Percentiles rank a stretch among this genome's conserved stretches.
These are phyloP conservation scores for Baorangia bicolor DNA, from an alignment of 768 basidiomycete genomes.

Conservation along the genomic window DNA sequence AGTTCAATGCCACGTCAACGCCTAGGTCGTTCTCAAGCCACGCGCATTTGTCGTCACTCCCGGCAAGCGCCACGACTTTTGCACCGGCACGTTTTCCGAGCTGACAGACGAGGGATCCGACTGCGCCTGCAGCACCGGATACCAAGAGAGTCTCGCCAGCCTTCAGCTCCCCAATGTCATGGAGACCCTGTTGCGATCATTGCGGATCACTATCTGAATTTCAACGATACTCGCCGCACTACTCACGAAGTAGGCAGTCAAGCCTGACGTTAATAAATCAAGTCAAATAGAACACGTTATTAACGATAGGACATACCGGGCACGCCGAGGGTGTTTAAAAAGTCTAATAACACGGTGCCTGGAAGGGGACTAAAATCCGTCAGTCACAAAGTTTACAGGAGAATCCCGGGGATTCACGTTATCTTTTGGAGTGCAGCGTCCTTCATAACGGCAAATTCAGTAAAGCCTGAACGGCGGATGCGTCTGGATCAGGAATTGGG, in stretches of 20 bases:
- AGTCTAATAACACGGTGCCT: too few relatives aligned
- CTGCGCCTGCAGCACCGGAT: conserved; percentile 90
- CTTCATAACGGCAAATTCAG: conserved; percentile 65
- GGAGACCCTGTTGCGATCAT: conserved; percentile 60
- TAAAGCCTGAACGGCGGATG: conserved; percentile 56
- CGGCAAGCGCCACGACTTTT: conserved; percentile 86
- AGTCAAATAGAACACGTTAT: background rate
- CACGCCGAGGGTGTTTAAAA: too few relatives aligned
- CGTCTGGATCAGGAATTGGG: background rate
- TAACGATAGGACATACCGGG: conserved; percentile 34
- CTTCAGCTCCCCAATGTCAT: conserved; percentile 78
- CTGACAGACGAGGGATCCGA: conserved; percentile 82
- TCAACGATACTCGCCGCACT: background rate
- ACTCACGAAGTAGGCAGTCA: conserved; percentile 89
- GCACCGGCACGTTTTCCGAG: conserved; percentile 78
- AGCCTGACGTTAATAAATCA: conserved; percentile 42
- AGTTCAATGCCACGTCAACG: conserved; percentile 81
- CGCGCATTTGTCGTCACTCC: conserved; percentile 76
- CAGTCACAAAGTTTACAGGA: background rate
- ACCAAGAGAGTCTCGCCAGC: conserved; percentile 82
- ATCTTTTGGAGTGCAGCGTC: conserved; percentile 53
- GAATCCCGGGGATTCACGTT: conserved; percentile 42
- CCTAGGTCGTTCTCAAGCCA: conserved; percentile 87
- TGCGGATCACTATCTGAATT: conserved; percentile 1
- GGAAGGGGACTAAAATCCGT: conserved; percentile 46